A percentile compares a stretch with the other conserved stretches of the same genome.
These are phyloP conservation scores for Fusarium anthophilum DNA, from an alignment of 2,329 filamentous ascomycete genomes.

Conservation along the genomic window DNA sequence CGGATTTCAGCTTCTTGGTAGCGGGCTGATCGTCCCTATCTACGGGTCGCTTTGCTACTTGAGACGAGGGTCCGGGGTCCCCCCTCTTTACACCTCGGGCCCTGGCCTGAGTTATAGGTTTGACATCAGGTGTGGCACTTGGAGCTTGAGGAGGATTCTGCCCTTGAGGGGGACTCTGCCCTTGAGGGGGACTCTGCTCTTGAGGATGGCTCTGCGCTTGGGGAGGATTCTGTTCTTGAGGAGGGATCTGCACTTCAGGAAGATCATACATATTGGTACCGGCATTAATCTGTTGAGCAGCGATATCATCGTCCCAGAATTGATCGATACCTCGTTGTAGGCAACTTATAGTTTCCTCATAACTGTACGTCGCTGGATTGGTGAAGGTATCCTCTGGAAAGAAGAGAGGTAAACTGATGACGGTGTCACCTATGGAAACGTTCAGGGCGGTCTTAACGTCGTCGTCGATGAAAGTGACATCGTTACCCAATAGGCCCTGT, in stretches of 20 bases:
- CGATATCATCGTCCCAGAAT: background rate
- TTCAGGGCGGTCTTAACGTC: background rate
- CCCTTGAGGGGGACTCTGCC: background rate
- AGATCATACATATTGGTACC: background rate
- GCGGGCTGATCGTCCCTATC: background rate
- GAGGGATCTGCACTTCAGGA: too few relatives aligned
- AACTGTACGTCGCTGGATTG: background rate
- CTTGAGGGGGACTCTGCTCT: too few relatives aligned
- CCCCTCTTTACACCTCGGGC: background rate
- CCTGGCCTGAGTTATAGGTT: background rate
- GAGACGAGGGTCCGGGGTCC: background rate
- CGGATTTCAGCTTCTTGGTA: background rate
- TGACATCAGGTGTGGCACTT: background rate
- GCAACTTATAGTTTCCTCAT: background rate
- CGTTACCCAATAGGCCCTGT: too few relatives aligned
- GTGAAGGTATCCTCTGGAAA: background rate
- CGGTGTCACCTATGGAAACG: accelerated
- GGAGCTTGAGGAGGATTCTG: background rate
- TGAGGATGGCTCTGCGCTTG: background rate
- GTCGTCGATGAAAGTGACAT: background rate
- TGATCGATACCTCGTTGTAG: background rate
- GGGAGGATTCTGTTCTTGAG: background rate
- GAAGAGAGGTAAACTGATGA: background rate
- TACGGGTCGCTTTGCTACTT: background rate
- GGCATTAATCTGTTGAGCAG: background rate